Percentiles rank a stretch among this genome's conserved stretches.
Conservation (phyloP, 108 stramenopile genomes). For the Cyclotella kingstonii region DNA sequence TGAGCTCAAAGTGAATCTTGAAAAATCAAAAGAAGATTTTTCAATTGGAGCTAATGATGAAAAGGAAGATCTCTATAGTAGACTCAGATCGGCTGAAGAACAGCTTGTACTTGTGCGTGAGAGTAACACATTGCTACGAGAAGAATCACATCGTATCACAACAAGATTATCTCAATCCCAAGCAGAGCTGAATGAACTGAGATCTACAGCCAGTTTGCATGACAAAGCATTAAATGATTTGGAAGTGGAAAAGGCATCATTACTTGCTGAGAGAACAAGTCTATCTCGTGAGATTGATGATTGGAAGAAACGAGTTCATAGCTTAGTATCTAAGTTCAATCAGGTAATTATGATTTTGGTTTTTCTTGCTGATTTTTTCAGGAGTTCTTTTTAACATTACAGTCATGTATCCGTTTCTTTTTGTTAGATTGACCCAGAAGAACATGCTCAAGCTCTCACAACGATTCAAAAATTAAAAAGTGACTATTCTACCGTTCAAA, state of each 20-base stretch:
- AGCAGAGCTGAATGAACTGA: slow-evolving; percentile 44
- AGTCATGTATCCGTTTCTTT: not conserved
- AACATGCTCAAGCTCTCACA: slow-evolving; percentile 68
- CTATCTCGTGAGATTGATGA: slow-evolving; percentile 73
- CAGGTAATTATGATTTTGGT: slow-evolving; percentile 34
- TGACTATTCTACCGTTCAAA: slow-evolving; percentile 47
- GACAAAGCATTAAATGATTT: slow-evolving; percentile 44
- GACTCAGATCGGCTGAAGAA: slow-evolving; percentile 59
- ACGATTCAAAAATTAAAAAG: slow-evolving; percentile 53
- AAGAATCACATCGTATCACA: slow-evolving; percentile 54
- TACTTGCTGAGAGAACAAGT: slow-evolving; percentile 79
- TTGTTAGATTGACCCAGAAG: slow-evolving; percentile 70
- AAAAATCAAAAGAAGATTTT: slow-evolving; percentile 25
- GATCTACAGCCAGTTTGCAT: slow-evolving; percentile 49
- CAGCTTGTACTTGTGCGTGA: slow-evolving; percentile 73
- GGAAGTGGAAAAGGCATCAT: slow-evolving; percentile 62
- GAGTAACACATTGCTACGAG: slow-evolving; percentile 73
- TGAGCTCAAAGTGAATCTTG: slow-evolving; percentile 57
- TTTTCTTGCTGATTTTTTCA: not conserved
- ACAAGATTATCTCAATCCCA: slow-evolving; percentile 30
- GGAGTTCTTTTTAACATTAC: too few relatives aligned
- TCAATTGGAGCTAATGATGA: slow-evolving; percentile 13
- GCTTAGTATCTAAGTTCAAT: slow-evolving; percentile 83
- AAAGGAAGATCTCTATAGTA: slow-evolving; percentile 26
- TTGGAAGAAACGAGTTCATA: slow-evolving; percentile 85